Conservation (phyloP, 2,329 filamentous ascomycete species). For the Ophiosphaerella narmari region DNA sequence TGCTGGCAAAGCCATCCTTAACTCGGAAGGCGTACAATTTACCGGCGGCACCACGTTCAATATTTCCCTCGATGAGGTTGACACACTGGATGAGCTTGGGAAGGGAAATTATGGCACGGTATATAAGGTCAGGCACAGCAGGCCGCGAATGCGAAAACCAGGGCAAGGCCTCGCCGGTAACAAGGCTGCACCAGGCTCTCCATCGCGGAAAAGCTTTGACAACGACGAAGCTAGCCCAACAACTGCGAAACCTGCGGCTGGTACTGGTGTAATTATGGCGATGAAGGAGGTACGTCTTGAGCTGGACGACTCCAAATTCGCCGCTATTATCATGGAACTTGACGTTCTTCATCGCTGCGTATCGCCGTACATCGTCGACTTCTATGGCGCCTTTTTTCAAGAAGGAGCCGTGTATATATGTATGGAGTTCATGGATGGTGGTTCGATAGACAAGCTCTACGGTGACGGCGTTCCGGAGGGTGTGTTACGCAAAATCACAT, state of each 20-base stretch:
- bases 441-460: constrained; percentile 96
- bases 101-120: constrained; percentile 99
- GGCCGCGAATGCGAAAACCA: constrained; percentile 65
- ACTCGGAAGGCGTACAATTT: constrained; percentile 89
- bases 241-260: constrained; percentile 47
- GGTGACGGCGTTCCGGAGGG: constrained; percentile 86
- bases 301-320: constrained; percentile 94
- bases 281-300: constrained; percentile 99
- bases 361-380: constrained; percentile 96
- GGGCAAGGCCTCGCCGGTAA: constrained; percentile 66
- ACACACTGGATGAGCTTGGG: constrained; percentile 88
- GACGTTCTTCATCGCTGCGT: constrained; percentile 94
- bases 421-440: constrained; percentile 99
- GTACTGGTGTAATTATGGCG: constrained; percentile 85
- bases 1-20: constrained; percentile 88
- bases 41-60: constrained; percentile 85
- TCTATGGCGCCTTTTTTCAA: constrained; percentile 98
- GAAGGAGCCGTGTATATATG: constrained; percentile 99
- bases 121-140: constrained; percentile 90
- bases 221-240: constrained; percentile 45
- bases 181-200: constrained; percentile 49
- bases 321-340: constrained; percentile 95
- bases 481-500: constrained; percentile 86
- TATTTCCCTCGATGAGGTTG: constrained; percentile 94
- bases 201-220: constrained; percentile 36